A percentile compares a stretch with the other conserved stretches of the same genome.
These are phyloP conservation scores for Lichtheimia ramosa DNA, from an alignment of 371 early-diverging fungal genomes.

Conservation along the genomic window DNA sequence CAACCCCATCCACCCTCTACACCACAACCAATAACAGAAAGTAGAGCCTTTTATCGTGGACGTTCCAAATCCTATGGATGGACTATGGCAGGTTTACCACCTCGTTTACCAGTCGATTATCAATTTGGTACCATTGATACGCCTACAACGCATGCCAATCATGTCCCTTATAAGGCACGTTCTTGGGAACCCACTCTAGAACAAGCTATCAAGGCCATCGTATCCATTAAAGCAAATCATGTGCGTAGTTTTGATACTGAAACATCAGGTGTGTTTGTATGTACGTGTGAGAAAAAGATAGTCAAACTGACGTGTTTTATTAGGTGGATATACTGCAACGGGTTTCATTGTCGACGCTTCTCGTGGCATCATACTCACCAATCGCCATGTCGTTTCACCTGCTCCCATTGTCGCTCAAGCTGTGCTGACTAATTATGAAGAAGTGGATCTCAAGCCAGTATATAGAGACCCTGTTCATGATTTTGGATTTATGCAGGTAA, in stretches of 20 bases:
- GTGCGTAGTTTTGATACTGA: constrained; percentile 91
- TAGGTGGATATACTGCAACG: constrained; percentile 71
- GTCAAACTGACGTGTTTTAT: constrained; percentile 6
- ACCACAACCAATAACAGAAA: constrained; percentile 17
- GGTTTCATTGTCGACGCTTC: constrained; percentile 90
- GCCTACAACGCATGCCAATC: neutral
- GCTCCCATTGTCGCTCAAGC: constrained; percentile 85
- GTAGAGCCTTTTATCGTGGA: constrained; percentile 23
- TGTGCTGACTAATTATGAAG: constrained; percentile 84
- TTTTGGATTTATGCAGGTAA: constrained; percentile 78
- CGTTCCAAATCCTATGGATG: constrained; percentile 47
- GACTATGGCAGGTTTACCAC: constrained; percentile 16
- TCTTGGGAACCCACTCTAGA: constrained; percentile 79
- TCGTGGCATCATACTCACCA: constrained; percentile 81
- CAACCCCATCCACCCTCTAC: constrained; percentile 21
- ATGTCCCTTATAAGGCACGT: constrained; percentile 36
- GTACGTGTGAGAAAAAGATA: neutral
- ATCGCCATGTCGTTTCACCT: constrained; percentile 85
- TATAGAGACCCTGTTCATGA: constrained; percentile 87
- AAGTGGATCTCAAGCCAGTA: constrained; percentile 75
- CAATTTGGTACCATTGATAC: neutral
- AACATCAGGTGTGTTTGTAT: constrained; percentile 59
- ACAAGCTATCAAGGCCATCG: constrained; percentile 74
- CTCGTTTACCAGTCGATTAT: constrained; percentile 33
- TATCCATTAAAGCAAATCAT: constrained; percentile 82